Evolutionary conservation across 2,329 filamentous ascomycete genomes (phyloP), one percentile per base, ranked within the genome.

Genomic region (Botrytis fragariae): DNA sequence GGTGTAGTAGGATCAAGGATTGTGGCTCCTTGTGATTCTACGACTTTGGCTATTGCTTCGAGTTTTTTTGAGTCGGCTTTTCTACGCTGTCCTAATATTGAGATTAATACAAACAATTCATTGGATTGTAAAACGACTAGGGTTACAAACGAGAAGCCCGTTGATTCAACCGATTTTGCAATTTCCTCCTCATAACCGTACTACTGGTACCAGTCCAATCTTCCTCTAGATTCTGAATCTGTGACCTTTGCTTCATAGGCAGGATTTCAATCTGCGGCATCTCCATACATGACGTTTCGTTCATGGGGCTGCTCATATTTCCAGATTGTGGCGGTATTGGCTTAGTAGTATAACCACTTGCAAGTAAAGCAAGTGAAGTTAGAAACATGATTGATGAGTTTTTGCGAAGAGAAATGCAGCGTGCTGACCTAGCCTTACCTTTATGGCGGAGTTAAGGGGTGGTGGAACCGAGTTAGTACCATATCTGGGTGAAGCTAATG

Each of bases 171-270:
- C 76, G 73, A 74, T 80, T 80, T 69, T 81, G 78, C 22, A 77
- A 63, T 68, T 77, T 77, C 51, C 78, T 76, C 37, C 78, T 77
- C 72, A 79, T 74, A 0, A 75, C 74, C 1, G 77, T 77, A 70
- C 77, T 79, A 6, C 77, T 80, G 12, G 80, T 76, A 9, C 81
- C 81, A 1, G 79, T 82, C 81, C 81, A 83, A 69, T 83, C 81
- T 57, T 83, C 81, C 22, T 64, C 64, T 16, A 67, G 61, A 29
- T 72, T 71, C 37, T 71, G 51, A 25, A 76, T 54, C 29, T 76
- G 74, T 12, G 57, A 67, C n/a, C 64, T 54, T 57, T 77, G 74
- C 4, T 63, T 64, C 76, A 77, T 77, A 4, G 72, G 70, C 20
- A 68, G 69, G 5, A 78, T 42, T 39, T 72, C 73, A 60, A 78